Base-by-base conservation (phyloP, 805 yeast genomes). In the Sugiyamaella marilandica region DNA sequence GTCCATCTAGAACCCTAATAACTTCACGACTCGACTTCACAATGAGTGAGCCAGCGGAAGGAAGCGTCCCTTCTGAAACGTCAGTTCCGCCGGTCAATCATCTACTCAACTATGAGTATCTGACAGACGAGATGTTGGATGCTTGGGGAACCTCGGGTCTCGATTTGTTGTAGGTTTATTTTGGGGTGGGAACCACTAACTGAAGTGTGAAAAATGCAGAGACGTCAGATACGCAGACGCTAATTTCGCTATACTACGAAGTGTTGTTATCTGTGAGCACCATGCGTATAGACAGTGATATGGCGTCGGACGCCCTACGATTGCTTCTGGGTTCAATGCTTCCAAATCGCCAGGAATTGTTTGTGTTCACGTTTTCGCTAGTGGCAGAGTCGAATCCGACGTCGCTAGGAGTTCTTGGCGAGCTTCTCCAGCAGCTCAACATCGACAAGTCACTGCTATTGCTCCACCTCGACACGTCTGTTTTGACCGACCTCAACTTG, bases 391-490 rank as follows among this genome's bases (percentile, higher is more conserved):
- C 43, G 19, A 18, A 21, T 21, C 31, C 34, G n/a, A n/a, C 50
- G 29, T 14, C 43, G 26, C 37, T 45, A 32, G 32, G 16, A 31
- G 47, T 62, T 2, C 50, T 49, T 2, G 35, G 47, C 29, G 36
- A 31, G 16, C 47, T 45, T 19, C 31, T 45, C n/a, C 36, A 31
- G 13, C 37, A 31, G 26, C 50, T 65, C 14, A 50, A 58, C n/a
- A 50, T 65, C 16, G 63, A 63, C 24, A 51, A 50, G 11, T 43
- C 59, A 2, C 50, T 57, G 8, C 45, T 63, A 41, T 50, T 62
- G 36, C 49, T 64, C 14, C 55, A 56, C 10, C 56, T 67, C 29
- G 71, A 68, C 5, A 61, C 64, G 13, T n/a, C 52, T 1, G 45
- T 54, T 2, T 43, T 60, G 18, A 45, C 55, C 13, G 49, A 63